These are phyloP conservation scores for Auriscalpium vulgare DNA, from an alignment of 768 basidiomycete species.

Conservation along the genomic window DNA sequence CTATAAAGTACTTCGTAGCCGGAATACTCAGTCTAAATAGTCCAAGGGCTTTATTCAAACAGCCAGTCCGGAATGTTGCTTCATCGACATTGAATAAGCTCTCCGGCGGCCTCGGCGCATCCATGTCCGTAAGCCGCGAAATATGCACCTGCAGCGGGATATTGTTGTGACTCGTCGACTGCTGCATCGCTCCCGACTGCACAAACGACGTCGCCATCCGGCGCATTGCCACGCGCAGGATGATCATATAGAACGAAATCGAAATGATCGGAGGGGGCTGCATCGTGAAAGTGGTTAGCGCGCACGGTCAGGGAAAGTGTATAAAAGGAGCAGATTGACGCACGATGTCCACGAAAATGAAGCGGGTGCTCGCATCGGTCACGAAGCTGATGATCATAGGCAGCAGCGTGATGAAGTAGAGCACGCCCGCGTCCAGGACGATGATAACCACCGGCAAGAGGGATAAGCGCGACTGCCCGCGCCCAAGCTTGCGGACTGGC, in stretches of 20 bases:
- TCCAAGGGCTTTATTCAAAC: too few species aligned
- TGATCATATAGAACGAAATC: constrained; percentile 21
- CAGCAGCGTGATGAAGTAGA: constrained; percentile 3
- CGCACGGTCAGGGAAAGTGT: too few species aligned
- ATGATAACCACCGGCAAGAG: not conserved
- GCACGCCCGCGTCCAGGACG: constrained; percentile 1
- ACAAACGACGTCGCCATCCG: not conserved
- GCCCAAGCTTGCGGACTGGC: not conserved
- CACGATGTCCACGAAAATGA: constrained; percentile 20
- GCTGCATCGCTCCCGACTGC: not conserved
- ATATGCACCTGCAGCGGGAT: not conserved
- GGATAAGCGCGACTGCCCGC: not conserved
- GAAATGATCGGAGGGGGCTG: constrained; percentile 20
- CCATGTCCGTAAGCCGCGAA: not conserved
- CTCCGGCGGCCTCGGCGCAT: not conserved
- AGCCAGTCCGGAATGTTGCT: too few species aligned
- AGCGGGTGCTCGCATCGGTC: constrained; percentile 13
- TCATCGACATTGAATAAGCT: too few species aligned
- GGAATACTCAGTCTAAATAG: too few species aligned
- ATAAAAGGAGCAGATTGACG: not conserved
- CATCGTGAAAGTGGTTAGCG: not conserved
- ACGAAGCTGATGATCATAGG: constrained; percentile 20
- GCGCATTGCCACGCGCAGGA: constrained; percentile 17
- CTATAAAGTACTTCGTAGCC: too few species aligned
- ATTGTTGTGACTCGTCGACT: not conserved